Base-by-base conservation (phyloP, 441 rosid species). In the Gossypium lobatum region DNA sequence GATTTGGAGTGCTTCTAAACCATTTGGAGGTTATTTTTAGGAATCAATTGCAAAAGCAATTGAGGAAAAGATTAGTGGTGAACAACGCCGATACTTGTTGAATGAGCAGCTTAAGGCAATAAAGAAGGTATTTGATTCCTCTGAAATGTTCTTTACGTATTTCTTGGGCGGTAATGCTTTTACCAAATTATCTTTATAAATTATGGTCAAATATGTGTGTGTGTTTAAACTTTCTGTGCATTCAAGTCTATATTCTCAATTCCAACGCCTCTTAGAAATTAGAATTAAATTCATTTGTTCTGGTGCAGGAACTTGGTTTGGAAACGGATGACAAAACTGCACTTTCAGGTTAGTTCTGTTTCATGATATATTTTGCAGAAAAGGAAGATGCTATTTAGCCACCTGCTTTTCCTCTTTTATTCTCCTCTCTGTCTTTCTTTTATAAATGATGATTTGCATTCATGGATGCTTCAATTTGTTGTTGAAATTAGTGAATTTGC, bases 51-150 rank as follows among this genome's bases (percentile, higher is more conserved):
- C 98, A 37, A 96, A 92, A 85, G 97, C 99, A 74, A 96, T 93
- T 79, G 99, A 96, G 83, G 99, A 96, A 80, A 96, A 96, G 83
- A 87, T 96, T 74, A 96, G 97, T 61, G 97, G 97, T 53, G 99
- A 96, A 88, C 99, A 96, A 79, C 92, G 99, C 0, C 97, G 99
- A 13, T 96, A 93, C 81, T 88, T 96, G 83, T 85, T 96, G 87
- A 91, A 92, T 80, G 99, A 96, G 79, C 99, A 95, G 78, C 95
- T 95, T 66, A 93, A 89, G 85, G 99, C 98, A 54, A 93, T 96
- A 82, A 96, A 96, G 79, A 96, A 96, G 99, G 99, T 93, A 81
- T 45, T 64, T 65, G 21, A 55, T 71, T 73, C 73, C 23, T 18
- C 39, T 74, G 13, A 8, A 63, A 20, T 65, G 34, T 45, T 45